Percentiles rank a stretch among this genome's conserved stretches.
phyloP scores from a whole-genome alignment of 2,329 filamentous ascomycete genomes.

The Trichothecium sympodiale region DNA sequence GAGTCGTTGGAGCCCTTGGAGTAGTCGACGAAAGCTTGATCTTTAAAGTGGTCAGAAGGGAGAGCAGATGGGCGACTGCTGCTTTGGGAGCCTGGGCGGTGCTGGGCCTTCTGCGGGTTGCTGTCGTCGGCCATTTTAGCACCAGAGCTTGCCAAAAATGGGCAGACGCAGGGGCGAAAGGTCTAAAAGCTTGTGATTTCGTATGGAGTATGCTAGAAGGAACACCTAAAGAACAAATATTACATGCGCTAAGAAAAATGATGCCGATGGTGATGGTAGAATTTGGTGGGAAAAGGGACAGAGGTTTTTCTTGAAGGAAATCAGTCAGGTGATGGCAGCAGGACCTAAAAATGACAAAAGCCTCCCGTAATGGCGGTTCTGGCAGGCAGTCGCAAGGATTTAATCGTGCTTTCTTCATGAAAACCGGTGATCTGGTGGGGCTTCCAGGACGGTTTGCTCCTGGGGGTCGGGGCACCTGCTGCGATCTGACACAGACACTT shows the following conservation, averaged over 20 bases:
- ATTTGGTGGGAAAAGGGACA: neutral
- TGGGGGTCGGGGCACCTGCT: too few relatives aligned
- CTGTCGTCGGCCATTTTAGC: neutral
- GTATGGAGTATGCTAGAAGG: neutral
- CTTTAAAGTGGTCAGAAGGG: too few relatives aligned
- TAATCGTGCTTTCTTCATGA: too few relatives aligned
- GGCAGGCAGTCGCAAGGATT: too few relatives aligned
- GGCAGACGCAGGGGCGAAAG: neutral
- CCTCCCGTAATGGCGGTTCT: too few relatives aligned
- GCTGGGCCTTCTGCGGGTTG: neutral
- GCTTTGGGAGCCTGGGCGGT: neutral
- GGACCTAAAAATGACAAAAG: neutral
- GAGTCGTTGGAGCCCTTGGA: conserved; percentile 1
- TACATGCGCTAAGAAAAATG: neutral
- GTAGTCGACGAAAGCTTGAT: too few relatives aligned
- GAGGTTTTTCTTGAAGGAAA: neutral
- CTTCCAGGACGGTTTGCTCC: too few relatives aligned
- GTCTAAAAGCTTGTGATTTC: neutral
- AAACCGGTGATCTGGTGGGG: too few relatives aligned
- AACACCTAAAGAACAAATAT: neutral
- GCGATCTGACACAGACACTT: too few relatives aligned
- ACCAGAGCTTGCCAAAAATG: neutral
- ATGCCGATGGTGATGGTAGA: conserved; percentile 1
- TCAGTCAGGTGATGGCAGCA: neutral
- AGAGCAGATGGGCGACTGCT: neutral